Evolutionary conservation across 83 land plant genomes (phyloP).

Genomic region (Picea abies): DNA sequence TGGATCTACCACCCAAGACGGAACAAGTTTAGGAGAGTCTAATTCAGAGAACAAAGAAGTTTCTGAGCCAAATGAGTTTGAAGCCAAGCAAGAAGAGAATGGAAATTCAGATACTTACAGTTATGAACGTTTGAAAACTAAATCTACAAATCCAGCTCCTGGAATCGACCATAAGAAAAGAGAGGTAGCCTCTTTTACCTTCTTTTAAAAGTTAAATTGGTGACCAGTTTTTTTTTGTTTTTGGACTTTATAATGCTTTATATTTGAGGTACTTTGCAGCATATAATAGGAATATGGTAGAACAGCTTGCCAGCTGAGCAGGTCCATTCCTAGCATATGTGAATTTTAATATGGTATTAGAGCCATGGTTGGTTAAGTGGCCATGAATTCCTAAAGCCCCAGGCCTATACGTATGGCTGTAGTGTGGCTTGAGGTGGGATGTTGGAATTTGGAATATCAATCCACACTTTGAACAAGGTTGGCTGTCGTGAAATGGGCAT

Average conservation of each 20-base stretch:
- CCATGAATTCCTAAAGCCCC: too few relatives aligned
- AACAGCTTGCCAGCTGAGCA: too few relatives aligned
- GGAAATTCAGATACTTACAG: constrained; percentile 38
- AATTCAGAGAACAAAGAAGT: constrained; percentile 4
- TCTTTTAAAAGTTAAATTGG: background rate
- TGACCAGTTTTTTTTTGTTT: background rate
- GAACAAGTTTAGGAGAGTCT: constrained; percentile 6
- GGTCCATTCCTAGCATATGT: too few relatives aligned
- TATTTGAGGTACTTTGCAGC: too few relatives aligned
- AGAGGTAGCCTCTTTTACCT: constrained; percentile 50
- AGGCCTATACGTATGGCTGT: too few relatives aligned
- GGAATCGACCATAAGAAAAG: constrained; percentile 76
- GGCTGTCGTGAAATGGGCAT: too few relatives aligned
- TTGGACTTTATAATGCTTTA: background rate
- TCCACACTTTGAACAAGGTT: too few relatives aligned
- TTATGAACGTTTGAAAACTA: constrained; percentile 75
- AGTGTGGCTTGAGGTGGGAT: too few relatives aligned
- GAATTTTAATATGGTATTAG: too few relatives aligned
- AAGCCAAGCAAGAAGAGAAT: constrained; percentile 20
- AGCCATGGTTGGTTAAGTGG: too few relatives aligned
- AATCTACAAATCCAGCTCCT: constrained; percentile 67
- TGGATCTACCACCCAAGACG: constrained; percentile 7
- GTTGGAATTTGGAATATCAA: too few relatives aligned
- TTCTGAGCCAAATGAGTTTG: constrained; percentile 8
- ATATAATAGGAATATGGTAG: too few relatives aligned